A percentile compares a stretch with the other conserved stretches of the same genome.
phyloP scores from a whole-genome alignment of 2,329 filamentous ascomycete genomes.

The Diaporthe ampelina region DNA sequence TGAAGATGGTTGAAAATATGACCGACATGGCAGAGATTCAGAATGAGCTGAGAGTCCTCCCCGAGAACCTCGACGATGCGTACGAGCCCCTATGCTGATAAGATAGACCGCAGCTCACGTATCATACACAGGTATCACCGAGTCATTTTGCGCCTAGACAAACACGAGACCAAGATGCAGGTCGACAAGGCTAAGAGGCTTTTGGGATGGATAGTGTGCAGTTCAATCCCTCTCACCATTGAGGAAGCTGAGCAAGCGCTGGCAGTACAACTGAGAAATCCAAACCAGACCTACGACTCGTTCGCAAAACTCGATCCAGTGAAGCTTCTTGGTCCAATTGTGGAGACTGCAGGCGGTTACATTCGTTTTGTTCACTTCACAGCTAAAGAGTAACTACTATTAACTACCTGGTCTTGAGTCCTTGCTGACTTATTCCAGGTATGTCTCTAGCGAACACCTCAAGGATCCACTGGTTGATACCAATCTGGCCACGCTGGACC shows the following conservation, averaged over 20 bases:
- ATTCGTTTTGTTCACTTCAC: conserved; percentile 28
- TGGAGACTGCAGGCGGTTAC: conserved; percentile 15
- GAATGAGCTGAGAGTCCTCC: not conserved
- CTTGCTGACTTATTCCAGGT: not conserved
- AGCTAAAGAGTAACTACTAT: conserved; percentile 7
- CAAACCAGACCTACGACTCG: not conserved
- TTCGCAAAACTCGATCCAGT: conserved; percentile 1
- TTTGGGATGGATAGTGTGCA: conserved; percentile 12
- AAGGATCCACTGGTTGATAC: not conserved
- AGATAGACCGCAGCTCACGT: not conserved
- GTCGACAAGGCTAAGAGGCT: not conserved
- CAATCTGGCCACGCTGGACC: not conserved
- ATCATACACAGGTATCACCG: not conserved
- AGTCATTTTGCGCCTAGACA: not conserved
- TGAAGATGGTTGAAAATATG: not conserved
- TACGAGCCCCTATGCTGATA: not conserved
- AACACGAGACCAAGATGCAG: not conserved
- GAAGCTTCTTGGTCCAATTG: conserved; percentile 8
- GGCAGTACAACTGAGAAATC: not conserved
- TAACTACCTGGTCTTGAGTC: rapidly evolving
- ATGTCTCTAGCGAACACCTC: not conserved
- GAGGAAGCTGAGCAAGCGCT: conserved; percentile 19
- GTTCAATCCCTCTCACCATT: not conserved
- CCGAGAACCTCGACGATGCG: conserved; percentile 7
- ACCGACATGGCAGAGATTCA: not conserved